Base-by-base conservation (phyloP, 768 basidiomycete genomes). In the Xerocomus spinulosus region DNA sequence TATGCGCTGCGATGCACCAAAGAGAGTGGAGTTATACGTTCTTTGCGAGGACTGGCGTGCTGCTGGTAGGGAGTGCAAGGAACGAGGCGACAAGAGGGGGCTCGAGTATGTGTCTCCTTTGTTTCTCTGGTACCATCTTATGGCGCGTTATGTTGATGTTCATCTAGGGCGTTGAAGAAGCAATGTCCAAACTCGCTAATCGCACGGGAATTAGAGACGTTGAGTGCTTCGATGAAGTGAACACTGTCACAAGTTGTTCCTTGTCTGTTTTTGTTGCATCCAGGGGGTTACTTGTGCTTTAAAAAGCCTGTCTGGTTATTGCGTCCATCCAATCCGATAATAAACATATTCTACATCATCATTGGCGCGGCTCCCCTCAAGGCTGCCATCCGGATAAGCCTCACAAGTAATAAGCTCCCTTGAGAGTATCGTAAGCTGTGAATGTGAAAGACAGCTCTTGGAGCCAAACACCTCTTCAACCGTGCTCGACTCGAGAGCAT, bases 1-100 rank as follows among this genome's bases (percentile, higher is more conserved):
- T 18, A 67, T 83, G 2, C 81, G 83, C 24, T 98, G 95, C 59
- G 96, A 98, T 62, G 75, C 82, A 1, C 83, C 81, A 21, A 83
- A 81, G 55, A 76, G 92, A 20, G 81, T 86, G 4, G 93, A 97
- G 49, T 69, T 99, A 34, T 99, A 91, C 59, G 85, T 93, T 20
- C 76, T 82, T 52, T 96, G 92, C 58, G 87, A 87, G 3, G 95
- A 96, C 47, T 96, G 92, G 92, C 78, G 83, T 32, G 72, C 80
- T 62, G 94, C 93, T 0, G 94, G 86, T 1, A 83, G 79, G 60
- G 88, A 92, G 55, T 95, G 91, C 66, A 95, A 92, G 66, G 91
- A 94, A 42, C 74, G 89, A 23, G 83, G 83, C 1, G 92, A 99
- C 63, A 87, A 85, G 66, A 80, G 77, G 7, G 86, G 82, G 55